Evolutionary conservation across 495 filamentous ascomycete species (phyloP), one percentile per base, ranked within the genome.

Genomic region (Neurospora sp.): DNA sequence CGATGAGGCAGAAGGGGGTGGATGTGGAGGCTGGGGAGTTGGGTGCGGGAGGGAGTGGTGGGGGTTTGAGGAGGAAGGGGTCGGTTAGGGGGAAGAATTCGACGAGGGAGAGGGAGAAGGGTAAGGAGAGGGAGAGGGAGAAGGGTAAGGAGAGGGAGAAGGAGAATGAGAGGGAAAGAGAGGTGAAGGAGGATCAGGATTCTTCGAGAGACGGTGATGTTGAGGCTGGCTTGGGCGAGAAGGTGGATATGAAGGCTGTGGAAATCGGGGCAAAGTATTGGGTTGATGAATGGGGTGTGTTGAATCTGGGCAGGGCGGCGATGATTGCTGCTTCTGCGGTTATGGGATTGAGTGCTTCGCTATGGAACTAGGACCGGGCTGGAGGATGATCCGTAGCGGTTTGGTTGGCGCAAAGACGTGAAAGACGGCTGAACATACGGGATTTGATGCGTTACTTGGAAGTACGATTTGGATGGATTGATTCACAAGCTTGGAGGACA

Each of bases 201-300:
- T 35, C 53, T 37, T 37, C 53, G 3, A 65, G 27, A 35, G 53
- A 65, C 35, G 22, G 27, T 18, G 6, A 65, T 8, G 27, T 4
- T 37, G n/a, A 70, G 44, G 71, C 14, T 39, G 39, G 78, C 68
- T 72, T 79, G 31, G 79, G 78, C 10, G 70, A 71, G 5, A 35
- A 59, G 18, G 83, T 84, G 71, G 72, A 72, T 5, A 78, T 80
- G n/a, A 48, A 79, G 5, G 48, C 74, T 48, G 75, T 78, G 69
- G 81, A 81, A 40, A 82, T 85, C 73, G 80, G 80, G 2, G 78
- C 82, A 39, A 83, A 87, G 75, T 80, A 76, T 39, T 74, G 89
- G 74, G 78, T 90, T 2, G 86, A 89, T 77, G 75, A 76, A 70
- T 90, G 88, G 88, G 87, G 80, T n/a, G 80, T 80, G 70, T 70